Conservation (phyloP, 1,284 basidiomycete genomes). For the Thecaphora frezii region DNA sequence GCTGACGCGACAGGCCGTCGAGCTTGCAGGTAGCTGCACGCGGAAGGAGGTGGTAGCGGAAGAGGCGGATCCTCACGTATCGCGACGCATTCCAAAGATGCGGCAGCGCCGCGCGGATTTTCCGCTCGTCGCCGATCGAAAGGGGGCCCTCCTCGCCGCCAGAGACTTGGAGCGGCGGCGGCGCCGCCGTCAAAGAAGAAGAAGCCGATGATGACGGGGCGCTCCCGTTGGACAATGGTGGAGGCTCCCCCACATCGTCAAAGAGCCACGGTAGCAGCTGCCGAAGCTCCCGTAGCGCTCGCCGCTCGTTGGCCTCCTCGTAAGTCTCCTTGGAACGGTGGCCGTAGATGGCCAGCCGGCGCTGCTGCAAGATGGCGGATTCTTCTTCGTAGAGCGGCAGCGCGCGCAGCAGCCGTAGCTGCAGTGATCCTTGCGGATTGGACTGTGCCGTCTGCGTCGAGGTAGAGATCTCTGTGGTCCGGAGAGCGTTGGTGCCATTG, state of each 20-base stretch:
- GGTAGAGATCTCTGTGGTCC: no score
- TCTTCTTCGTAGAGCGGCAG: conserved; percentile 41
- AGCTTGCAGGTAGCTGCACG: conserved; percentile 17
- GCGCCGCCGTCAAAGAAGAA: no score
- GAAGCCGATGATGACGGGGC: no score
- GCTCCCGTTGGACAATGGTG: no score
- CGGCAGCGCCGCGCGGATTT: conserved; percentile 6
- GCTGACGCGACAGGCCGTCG: conserved; percentile 14
- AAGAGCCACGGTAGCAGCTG: conserved; percentile 26
- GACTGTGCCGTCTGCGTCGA: not conserved
- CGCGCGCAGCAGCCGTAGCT: conserved; percentile 45
- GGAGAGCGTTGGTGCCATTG: not conserved
- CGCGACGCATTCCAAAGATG: conserved; percentile 47
- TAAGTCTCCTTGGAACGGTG: conserved; percentile 48
- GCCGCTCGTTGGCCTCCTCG: conserved; percentile 53
- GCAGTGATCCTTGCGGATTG: conserved; percentile 23
- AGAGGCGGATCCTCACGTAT: conserved; percentile 32
- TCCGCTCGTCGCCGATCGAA: not conserved
- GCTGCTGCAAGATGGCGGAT: conserved; percentile 37
- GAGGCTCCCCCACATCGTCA: no score
- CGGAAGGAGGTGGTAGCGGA: conserved; percentile 10
- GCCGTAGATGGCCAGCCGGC: conserved; percentile 53
- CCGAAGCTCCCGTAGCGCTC: conserved; percentile 45
- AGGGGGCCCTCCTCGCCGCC: no score
- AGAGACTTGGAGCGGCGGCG: no score